Base-by-base conservation (phyloP, 139 green algal species). In the Micractinium conductrix region DNA sequence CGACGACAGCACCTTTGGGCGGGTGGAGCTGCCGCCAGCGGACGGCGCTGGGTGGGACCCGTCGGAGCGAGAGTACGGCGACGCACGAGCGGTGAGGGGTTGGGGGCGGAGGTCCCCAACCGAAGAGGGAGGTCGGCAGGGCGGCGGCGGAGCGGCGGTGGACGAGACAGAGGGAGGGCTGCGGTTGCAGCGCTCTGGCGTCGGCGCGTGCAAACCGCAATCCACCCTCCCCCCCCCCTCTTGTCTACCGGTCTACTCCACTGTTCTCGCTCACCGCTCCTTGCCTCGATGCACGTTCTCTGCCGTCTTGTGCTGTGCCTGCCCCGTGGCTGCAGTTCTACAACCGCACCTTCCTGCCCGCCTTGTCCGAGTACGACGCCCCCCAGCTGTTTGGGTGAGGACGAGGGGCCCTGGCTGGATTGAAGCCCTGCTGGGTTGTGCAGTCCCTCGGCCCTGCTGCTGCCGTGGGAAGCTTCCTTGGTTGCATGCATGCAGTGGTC, bases 281-380 rank as follows among this genome's bases (percentile, higher is more conserved):
- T 50, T 58, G 42, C 10, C 48, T 58, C 14, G 12, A 58, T 22
- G 48, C 48, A 58, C 12, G 10, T 58, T 58, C 14, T 10, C 40
- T 78, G 24, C n/a, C n/a, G 7, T 60, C 40, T 28, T 4, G 22
- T 28, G 67, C 35, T 19, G n/a, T n/a, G n/a, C n/a, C n/a, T 33
- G 35, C 28, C 38, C 68, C 28, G 17, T 75, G 8, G 40, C 42
- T 78, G 45, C 74, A 87, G 84, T 85, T 71, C 48, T 88, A 88
- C 85, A 88, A 88, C 79, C 3, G 1, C 2, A n/a, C 68, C 30
- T 87, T 87, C 75, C 65, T 87, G 16, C 67, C 76, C 1, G 48
- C 33, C 4, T 63, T 87, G 22, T 6, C 10, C 2, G 14, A n/a
- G 28, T 74, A 87, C 43, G 58, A 72, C 8, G 10, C 75, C 40